phyloP scores from a whole-genome alignment of 1,284 basidiomycete species.

The Agroathelia rolfsii region DNA sequence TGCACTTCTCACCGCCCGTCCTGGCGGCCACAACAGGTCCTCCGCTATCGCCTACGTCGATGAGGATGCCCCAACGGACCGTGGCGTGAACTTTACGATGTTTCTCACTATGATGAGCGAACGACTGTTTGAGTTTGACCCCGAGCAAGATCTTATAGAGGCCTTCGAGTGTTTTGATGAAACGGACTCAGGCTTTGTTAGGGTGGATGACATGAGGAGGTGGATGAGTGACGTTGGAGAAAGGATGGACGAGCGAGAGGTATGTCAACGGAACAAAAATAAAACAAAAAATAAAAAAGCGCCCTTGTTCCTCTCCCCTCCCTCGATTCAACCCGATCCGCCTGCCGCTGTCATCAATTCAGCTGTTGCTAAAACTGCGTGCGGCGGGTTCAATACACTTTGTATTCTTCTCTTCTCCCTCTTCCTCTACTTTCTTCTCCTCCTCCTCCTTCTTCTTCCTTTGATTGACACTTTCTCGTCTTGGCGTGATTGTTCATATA shows the following conservation, averaged over 20 bases:
- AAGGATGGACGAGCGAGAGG: constrained; percentile 71
- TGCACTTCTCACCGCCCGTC: constrained; percentile 63
- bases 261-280: no score
- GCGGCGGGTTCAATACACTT: no score
- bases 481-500: no score
- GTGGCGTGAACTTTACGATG: constrained; percentile 86
- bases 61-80: constrained; percentile 29
- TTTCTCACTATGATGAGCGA: constrained; percentile 95
- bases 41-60: constrained; percentile 26
- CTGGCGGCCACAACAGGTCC: constrained; percentile 43
- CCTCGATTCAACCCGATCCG: no score
- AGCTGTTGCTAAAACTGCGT: no score
- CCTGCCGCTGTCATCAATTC: no score
- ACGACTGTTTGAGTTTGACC: constrained; percentile 81
- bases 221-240: constrained; percentile 81
- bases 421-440: background rate
- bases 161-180: constrained; percentile 92
- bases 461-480: no score
- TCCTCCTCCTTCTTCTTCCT: background rate
- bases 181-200: constrained; percentile 72
- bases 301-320: no score
- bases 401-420: background rate
- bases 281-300: no score
- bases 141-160: constrained; percentile 77
- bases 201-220: constrained; percentile 73